These are phyloP conservation scores for Alternaria consortialis DNA, from an alignment of 2,329 filamentous ascomycete species.

Conservation along the genomic window DNA sequence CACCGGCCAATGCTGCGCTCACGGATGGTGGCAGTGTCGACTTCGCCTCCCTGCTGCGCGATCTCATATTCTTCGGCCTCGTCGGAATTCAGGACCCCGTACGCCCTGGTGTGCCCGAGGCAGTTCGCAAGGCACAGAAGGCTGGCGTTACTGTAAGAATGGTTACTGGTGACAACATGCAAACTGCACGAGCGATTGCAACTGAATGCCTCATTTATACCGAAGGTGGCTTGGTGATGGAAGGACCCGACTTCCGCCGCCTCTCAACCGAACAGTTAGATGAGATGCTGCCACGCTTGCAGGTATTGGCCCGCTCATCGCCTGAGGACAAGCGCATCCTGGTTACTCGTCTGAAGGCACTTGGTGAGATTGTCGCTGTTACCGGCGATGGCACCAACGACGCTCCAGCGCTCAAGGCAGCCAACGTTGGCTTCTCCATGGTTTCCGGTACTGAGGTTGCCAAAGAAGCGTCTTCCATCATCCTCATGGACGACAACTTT, in stretches of 20 bases:
- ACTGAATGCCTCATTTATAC: slow-evolving; percentile 93
- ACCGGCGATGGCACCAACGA: slow-evolving; percentile 98
- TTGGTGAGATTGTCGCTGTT: slow-evolving; percentile 95
- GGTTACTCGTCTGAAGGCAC: slow-evolving; percentile 89
- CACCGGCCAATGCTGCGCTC: slow-evolving; percentile 37
- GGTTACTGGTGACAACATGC: slow-evolving; percentile 95
- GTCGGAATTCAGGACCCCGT: slow-evolving; percentile 96
- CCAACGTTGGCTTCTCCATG: slow-evolving; percentile 98
- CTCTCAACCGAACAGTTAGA: slow-evolving; percentile 80
- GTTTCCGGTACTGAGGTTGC: slow-evolving; percentile 92
- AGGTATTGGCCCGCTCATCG: slow-evolving; percentile 94
- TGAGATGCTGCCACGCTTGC: slow-evolving; percentile 80
- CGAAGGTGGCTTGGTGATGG: slow-evolving; percentile 77
- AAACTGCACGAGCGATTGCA: slow-evolving; percentile 95
- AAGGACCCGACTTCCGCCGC: slow-evolving; percentile 89
- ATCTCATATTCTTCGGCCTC: slow-evolving; percentile 84
- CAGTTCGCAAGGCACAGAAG: slow-evolving; percentile 85
- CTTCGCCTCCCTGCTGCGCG: slow-evolving; percentile 28
- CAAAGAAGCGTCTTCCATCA: slow-evolving; percentile 95
- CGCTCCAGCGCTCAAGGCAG: slow-evolving; percentile 94
- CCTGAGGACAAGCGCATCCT: slow-evolving; percentile 94
- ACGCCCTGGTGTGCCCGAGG: slow-evolving; percentile 84
- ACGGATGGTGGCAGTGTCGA: slow-evolving; percentile 34
- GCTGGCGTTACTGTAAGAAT: slow-evolving; percentile 96
- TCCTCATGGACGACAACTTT: slow-evolving; percentile 97